Evolutionary conservation across 805 yeast species (phyloP).

Genomic region (Starmerella apicola): DNA sequence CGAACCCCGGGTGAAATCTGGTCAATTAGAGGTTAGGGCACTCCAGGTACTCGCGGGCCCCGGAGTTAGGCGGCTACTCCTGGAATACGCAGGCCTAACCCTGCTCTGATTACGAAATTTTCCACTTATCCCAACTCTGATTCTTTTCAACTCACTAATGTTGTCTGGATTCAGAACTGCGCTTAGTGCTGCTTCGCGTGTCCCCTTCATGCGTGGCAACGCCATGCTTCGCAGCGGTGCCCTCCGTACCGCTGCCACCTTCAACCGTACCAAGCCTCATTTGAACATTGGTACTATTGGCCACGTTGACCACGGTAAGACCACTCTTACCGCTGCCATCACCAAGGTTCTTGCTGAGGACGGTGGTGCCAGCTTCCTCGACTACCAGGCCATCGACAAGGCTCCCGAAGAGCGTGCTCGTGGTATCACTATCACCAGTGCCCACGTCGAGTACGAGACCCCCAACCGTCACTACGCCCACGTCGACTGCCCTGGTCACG

Average conservation of each 20-base stretch:
- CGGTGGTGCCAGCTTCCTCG: constrained; percentile 91
- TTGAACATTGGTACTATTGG: constrained; percentile 97
- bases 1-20: too few species aligned
- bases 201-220: neutral
- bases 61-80: too few species aligned
- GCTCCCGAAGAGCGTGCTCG: constrained; percentile 99
- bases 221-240: neutral
- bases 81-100: too few species aligned
- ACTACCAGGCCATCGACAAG: constrained; percentile 84
- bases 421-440: constrained; percentile 97
- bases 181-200: neutral
- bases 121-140: too few species aligned
- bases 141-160: neutral
- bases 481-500: constrained; percentile 98
- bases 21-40: too few species aligned
- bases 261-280: constrained; percentile 93
- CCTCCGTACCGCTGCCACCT: constrained; percentile 47
- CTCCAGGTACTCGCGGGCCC: too few species aligned
- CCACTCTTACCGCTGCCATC: constrained; percentile 96
- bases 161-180: neutral
- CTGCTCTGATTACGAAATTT: neutral
- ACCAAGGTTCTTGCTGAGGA: constrained; percentile 79
- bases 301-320: constrained; percentile 98
- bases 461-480: constrained; percentile 92
- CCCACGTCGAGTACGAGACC: constrained; percentile 96